phyloP scores from a whole-genome alignment of 1,284 basidiomycete genomes.

The Exobasidium cylindrosporum region DNA sequence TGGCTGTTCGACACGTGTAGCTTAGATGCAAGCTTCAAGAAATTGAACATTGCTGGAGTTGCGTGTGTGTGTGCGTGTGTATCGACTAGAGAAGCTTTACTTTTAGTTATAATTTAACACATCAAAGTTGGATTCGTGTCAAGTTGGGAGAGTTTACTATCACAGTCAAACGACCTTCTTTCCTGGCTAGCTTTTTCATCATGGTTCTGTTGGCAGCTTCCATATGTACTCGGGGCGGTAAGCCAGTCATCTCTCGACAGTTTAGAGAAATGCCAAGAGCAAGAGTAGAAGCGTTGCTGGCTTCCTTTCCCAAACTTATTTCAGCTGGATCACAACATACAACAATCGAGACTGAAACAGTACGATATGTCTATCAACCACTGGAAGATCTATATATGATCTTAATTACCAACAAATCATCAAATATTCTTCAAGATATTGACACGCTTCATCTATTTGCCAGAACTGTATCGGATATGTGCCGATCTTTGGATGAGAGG shows the following conservation, averaged over 20 bases:
- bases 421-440: constrained; percentile 97
- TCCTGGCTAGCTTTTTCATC: not conserved
- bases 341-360: constrained; percentile 61
- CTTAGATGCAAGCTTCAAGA: too few species aligned
- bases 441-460: constrained; percentile 91
- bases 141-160: too few species aligned
- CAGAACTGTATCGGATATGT: constrained; percentile 85
- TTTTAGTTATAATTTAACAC: too few species aligned
- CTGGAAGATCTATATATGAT: constrained; percentile 97
- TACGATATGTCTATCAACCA: constrained; percentile 94
- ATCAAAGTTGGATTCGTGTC: too few species aligned
- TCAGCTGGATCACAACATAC: constrained; percentile 97
- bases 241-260: constrained; percentile 92
- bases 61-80: too few species aligned
- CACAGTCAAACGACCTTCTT: too few species aligned
- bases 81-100: too few species aligned
- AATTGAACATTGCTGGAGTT: too few species aligned
- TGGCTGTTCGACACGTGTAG: too few species aligned
- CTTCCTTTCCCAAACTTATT: constrained; percentile 96
- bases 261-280: constrained; percentile 90
- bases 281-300: constrained; percentile 88
- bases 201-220: constrained; percentile 88
- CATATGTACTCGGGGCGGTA: constrained; percentile 88
- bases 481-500: constrained; percentile 72
- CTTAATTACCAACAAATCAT: constrained; percentile 95